Base-by-base conservation (phyloP, 1,284 basidiomycete species). In the Ustilago shanxiensis region DNA sequence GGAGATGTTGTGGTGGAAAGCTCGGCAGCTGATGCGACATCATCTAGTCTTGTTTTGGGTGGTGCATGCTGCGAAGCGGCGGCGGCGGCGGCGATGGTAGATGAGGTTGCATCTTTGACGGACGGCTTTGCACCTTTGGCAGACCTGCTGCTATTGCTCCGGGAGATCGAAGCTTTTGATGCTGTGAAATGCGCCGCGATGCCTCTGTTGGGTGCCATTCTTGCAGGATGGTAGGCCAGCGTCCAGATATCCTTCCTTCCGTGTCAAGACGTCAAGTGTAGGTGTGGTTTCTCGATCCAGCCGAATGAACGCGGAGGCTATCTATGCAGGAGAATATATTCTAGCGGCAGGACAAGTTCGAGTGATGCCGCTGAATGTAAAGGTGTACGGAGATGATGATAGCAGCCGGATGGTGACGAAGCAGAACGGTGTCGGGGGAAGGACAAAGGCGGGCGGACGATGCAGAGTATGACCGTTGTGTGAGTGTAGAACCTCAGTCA, bases 131-230 rank as follows among this genome's bases (percentile, higher is more conserved):
- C 41, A 14, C 51, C 52, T 39, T 72, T 72, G 39, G 58, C 31
- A 22, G 64, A 60, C 8, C 70, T 64, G 31, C 39, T 54, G 54
- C 53, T 37, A 10, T 49, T 54, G 50, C 33, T 28, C 14, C 65
- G 57, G 41, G 41, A 63, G 55, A 76, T 65, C 14, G 53, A 60
- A 2, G 73, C 64, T 53, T 76, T 76, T 0, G 59, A 52, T 11
- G 66, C 63, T 2, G 66, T 57, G 55, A 76, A 76, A 44, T 76
- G 73, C 16, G 68, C 45, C 11, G 67, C 58, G 29, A 76, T 67
- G 26, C 73, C 68, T 28, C 66, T 58, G 26, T 66, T 66, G 33
- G 72, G 66, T 41, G 60, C 70, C 70, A 72, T 72, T 1, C n/a
- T 44, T 33, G 56, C 29, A 33, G 28, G 31, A 14, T 33, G 50